Evolutionary conservation across 768 basidiomycete genomes (phyloP), one percentile per base, ranked within the genome.

Genomic region (Serendipita vermifera): DNA sequence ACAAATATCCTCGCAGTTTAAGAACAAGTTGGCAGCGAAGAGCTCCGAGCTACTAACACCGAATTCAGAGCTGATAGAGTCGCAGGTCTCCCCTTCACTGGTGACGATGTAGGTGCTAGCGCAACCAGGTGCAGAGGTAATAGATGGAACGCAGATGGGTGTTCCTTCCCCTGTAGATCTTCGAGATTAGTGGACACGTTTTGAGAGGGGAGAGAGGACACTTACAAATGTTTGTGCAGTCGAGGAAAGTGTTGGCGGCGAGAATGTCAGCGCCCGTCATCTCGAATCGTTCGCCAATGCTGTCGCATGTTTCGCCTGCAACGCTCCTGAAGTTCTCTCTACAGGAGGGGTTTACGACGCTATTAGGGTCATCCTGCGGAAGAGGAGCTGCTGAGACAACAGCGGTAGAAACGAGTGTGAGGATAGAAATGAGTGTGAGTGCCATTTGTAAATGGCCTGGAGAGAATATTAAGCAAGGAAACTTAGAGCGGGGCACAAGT

Each of bases 1-100:
- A 51, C 46, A 51, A 31, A 51, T 51, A 51, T 51, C 46, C 9
- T 51, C 32, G 46, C 46, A 51, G 46, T 51, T 51, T 15, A 51
- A 22, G 17, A 51, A 51, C 1, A 29, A 7, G 27, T 51, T 51
- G 2, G 27, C 46, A 11, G 5, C 9, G 2, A 9, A 7, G 35
- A 36, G 9, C 35, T 36, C 35, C n/a, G 35, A 36, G n/a, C 9
- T n/a, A 36, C 35, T 36, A 5, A 51, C 3, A 27, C 46, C 3
- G 27, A 5, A 51, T 9, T n/a, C 24, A 7, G 46, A 9, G 29
- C 46, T 31, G 46, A 51, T 51, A n/a, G 46, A 51, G 46, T 51
- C 46, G 17, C 46, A 51, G 17, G 46, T 51, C 5, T 51, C 46
- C 1, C 29, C 29, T 31, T 7, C 39, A 41, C 5, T n/a, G 26